A percentile compares a stretch with the other conserved stretches of the same genome.
phyloP scores from a whole-genome alignment of 2,329 filamentous ascomycete species.

The Aaosphaeria pasadenensis region DNA sequence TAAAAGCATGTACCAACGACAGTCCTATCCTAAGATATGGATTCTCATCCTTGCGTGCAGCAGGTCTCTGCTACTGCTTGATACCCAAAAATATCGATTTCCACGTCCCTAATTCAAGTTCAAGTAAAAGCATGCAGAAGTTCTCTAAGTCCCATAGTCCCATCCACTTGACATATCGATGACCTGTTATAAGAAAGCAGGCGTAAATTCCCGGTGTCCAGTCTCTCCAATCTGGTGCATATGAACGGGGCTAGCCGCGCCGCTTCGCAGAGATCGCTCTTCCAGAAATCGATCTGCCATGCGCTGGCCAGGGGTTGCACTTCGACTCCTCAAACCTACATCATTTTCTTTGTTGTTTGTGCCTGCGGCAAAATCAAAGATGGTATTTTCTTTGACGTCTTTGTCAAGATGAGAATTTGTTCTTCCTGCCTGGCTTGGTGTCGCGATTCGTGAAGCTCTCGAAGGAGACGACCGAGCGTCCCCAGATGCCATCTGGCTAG shows the following conservation, averaged over 20 bases:
- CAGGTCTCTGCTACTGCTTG: too few species aligned
- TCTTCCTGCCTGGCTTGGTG: too few species aligned
- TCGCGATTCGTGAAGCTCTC: too few species aligned
- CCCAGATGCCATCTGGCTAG: not conserved
- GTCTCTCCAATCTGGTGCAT: not conserved
- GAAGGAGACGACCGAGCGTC: not conserved
- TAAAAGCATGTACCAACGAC: too few species aligned
- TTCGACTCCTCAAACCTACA: too few species aligned
- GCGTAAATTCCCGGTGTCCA: not conserved
- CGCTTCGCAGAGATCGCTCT: slow-evolving; percentile 13
- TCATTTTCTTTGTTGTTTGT: not conserved
- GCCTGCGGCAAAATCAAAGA: slow-evolving; percentile 5
- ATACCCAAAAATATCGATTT: too few species aligned
- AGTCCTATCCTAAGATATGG: too few species aligned
- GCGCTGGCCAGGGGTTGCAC: slow-evolving; percentile 26
- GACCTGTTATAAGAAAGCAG: not conserved
- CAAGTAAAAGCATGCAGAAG: too few species aligned
- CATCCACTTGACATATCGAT: too few species aligned
- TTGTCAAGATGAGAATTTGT: not conserved
- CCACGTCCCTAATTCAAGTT: too few species aligned
- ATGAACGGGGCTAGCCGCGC: slow-evolving; percentile 1
- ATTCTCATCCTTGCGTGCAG: too few species aligned
- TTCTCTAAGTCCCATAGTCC: too few species aligned
- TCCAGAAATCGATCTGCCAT: slow-evolving; percentile 29
- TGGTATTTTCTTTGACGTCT: not conserved